Conservation (phyloP, 108 stramenopile genomes). For the Cyclotella atomus region DNA sequence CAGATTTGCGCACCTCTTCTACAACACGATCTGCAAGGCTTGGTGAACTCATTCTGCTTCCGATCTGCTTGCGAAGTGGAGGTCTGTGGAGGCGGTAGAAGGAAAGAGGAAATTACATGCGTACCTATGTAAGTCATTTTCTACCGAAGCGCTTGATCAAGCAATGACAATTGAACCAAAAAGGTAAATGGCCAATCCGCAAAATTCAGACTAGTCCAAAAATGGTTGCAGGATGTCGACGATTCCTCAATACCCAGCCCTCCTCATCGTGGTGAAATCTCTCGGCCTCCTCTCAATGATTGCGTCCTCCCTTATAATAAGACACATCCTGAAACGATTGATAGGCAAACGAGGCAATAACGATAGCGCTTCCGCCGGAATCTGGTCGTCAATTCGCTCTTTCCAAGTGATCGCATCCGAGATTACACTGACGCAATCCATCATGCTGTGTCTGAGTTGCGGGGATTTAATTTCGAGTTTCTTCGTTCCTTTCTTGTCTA, state of each 20-base stretch:
- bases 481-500: slow-evolving; percentile 29
- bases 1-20: slow-evolving; percentile 37
- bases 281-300: slow-evolving; percentile 10
- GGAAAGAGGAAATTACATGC: too few species aligned
- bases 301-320: slow-evolving; percentile 6
- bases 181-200: too few species aligned
- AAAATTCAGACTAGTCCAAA: too few species aligned
- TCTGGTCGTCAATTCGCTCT: too few species aligned
- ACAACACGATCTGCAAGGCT: slow-evolving; percentile 41
- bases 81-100: too few species aligned
- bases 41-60: too few species aligned
- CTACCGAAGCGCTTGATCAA: too few species aligned
- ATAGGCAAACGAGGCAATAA: not conserved
- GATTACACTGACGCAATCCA: slow-evolving; percentile 8
- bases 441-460: slow-evolving; percentile 9
- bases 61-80: too few species aligned
- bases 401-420: slow-evolving; percentile 2
- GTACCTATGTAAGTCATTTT: too few species aligned
- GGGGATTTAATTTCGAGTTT: slow-evolving; percentile 20
- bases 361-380: too few species aligned
- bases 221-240: too few species aligned
- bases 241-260: not conserved
- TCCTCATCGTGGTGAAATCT: slow-evolving; percentile 3
- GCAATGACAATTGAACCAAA: too few species aligned
- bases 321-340: slow-evolving; percentile 9